Conservation (phyloP, 1,284 basidiomycete species). For the Tilletia caries region DNA sequence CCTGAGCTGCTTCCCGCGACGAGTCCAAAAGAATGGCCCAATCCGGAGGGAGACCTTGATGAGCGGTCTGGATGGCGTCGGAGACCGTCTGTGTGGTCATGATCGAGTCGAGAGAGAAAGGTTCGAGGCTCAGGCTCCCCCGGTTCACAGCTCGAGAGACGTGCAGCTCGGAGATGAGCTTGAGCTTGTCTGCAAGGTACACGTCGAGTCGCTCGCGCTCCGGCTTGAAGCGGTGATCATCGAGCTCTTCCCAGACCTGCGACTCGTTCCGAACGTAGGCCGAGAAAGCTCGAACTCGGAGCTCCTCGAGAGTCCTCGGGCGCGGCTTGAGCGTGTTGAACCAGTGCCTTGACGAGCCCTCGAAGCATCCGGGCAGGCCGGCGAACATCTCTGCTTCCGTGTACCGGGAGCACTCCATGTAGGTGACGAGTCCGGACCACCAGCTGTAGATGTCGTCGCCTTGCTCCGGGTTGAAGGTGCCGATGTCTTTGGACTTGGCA, state of each 20-base stretch:
- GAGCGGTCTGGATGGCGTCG: neutral
- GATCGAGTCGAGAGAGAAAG: neutral
- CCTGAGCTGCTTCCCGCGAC: neutral
- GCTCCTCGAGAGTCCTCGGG: neutral
- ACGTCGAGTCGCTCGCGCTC: neutral
- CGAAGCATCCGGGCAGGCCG: neutral
- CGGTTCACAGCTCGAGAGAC: neutral
- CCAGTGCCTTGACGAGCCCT: neutral
- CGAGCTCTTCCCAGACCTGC: neutral
- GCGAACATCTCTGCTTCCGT: neutral
- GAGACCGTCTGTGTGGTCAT: neutral
- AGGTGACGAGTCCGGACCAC: neutral
- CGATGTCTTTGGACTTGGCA: neutral
- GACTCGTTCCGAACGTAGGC: neutral
- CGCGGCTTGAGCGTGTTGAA: neutral
- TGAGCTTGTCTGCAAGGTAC: neutral
- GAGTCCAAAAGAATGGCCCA: neutral
- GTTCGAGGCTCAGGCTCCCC: neutral
- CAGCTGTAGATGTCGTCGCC: neutral
- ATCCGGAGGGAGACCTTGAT: neutral
- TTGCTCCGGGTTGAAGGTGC: neutral
- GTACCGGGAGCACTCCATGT: neutral
- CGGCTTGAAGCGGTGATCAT: neutral
- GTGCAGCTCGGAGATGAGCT: neutral
- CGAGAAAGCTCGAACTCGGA: neutral